phyloP scores from a whole-genome alignment of 2,329 filamentous ascomycete genomes.

The Arthrobotrys megalospora region DNA sequence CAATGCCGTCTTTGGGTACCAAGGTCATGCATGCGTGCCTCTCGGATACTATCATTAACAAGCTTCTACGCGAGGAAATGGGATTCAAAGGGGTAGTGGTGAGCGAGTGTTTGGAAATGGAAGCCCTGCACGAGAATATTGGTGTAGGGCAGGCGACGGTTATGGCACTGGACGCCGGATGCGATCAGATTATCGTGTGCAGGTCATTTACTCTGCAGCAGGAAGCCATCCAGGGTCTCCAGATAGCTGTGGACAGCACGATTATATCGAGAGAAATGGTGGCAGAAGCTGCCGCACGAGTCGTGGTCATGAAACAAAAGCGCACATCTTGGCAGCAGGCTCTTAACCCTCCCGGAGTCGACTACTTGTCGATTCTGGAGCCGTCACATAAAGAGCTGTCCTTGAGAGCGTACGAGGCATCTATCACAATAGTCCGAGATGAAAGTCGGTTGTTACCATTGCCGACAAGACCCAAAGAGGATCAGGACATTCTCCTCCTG shows the following conservation, averaged over 20 bases:
- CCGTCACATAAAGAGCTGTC: conserved; percentile 88
- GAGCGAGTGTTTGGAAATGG: conserved; percentile 97
- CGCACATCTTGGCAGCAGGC: conserved; percentile 94
- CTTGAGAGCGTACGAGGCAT: conserved; percentile 88
- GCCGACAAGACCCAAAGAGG: conserved; percentile 68
- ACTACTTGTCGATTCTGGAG: conserved; percentile 81
- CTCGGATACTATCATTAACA: conserved; percentile 92
- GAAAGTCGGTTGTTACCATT: conserved; percentile 84
- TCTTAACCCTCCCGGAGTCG: conserved; percentile 82
- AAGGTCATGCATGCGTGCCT: conserved; percentile 96
- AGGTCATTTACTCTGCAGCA: conserved; percentile 55
- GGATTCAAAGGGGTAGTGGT: conserved; percentile 64
- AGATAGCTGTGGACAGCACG: conserved; percentile 88
- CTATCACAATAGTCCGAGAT: conserved; percentile 92
- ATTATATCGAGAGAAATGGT: conserved; percentile 87
- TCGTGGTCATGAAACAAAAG: conserved; percentile 85
- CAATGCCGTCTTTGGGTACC: conserved; percentile 90
- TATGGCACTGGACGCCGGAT: conserved; percentile 97
- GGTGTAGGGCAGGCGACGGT: conserved; percentile 97
- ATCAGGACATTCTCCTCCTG: conserved; percentile 70
- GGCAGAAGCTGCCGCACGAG: conserved; percentile 82
- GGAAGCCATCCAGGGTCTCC: conserved; percentile 79
- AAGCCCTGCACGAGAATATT: conserved; percentile 93
- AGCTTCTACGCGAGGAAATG: conserved; percentile 67
- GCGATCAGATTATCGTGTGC: conserved; percentile 93